Base-by-base conservation (phyloP, 371 early-diverging fungal species). In the Capillidium heterosporum region DNA sequence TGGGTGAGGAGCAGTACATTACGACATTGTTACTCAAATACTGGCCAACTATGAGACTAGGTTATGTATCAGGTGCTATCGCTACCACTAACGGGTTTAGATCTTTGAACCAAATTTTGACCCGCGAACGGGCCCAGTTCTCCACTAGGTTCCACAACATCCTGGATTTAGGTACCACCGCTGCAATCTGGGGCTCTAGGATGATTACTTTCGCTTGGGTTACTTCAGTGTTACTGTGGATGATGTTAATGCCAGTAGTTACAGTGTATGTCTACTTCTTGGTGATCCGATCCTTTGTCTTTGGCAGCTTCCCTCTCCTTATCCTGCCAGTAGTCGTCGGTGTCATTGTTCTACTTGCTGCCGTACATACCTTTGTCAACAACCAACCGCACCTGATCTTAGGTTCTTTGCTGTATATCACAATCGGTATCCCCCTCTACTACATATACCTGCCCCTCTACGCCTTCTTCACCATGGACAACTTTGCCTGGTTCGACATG, bases 1-100 rank as follows among this genome's bases (percentile, higher is more conserved):
- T 89, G 40, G 89, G 89, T 44, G 89, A 89, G 68, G 89, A 89
- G 64, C 85, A 87, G 19, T 95, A 91, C 64, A 66, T 96, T 63
- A 98, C 99, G 1, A 99, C 99, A 1, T 71, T 99, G 21, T 81
- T 99, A 68, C 78, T 99, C 62, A 99, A 98, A 71, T 87, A 94
- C 64, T 99, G 53, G 53, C 32, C 32, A 3, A 29, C 27, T 23
- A 24, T 53, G 53, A 11, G 39, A 17, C 35, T 53, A 39, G 35
- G 53, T 24, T 53, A 53, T 23, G 39, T 98, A 71, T 92, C 97
- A 19, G 80, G 76, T 63, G 53, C 53, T 39, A 24, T 35, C 10
- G 53, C 53, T 24, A 53, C 31, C 21, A 53, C 53, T 3, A 3
- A 19, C 17, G 39, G 53, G 11, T 53, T 27, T 40, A 19, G 17